phyloP scores from a whole-genome alignment of 768 basidiomycete species.

The Russula sp. region DNA sequence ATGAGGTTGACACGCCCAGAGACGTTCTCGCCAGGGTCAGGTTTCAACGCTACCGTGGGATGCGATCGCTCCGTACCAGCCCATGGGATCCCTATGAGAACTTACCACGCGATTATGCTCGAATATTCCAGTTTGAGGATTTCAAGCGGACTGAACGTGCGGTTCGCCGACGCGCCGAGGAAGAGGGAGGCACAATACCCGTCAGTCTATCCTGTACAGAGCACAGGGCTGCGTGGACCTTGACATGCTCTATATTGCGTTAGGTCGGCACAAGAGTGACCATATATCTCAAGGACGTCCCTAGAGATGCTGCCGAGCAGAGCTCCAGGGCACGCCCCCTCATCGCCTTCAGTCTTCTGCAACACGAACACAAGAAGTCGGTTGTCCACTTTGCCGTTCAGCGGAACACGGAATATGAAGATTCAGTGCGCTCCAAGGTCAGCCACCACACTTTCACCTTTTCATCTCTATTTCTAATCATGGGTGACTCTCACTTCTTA shows the following conservation, averaged over 20 bases:
- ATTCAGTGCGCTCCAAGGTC: constrained; percentile 87
- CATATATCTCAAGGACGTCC: constrained; percentile 67
- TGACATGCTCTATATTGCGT: neutral
- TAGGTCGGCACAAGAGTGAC: constrained; percentile 82
- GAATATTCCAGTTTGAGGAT: constrained; percentile 96
- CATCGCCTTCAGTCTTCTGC: constrained; percentile 71
- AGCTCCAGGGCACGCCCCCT: constrained; percentile 42
- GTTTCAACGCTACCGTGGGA: constrained; percentile 87
- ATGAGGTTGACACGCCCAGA: constrained; percentile 92
- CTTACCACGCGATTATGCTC: constrained; percentile 85
- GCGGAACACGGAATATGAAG: constrained; percentile 90
- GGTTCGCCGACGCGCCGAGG: constrained; percentile 57
- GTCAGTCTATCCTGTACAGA: constrained; percentile 35
- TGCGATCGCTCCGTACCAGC: constrained; percentile 89
- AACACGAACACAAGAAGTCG: constrained; percentile 95
- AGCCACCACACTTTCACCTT: neutral
- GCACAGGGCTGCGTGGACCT: neutral
- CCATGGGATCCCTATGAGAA: constrained; percentile 99
- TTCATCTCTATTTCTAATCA: neutral
- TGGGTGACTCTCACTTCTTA: constrained; percentile 26
- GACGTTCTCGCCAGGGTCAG: constrained; percentile 71
- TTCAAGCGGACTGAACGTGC: constrained; percentile 78
- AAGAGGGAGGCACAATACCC: constrained; percentile 53
- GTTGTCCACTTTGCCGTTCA: constrained; percentile 90
- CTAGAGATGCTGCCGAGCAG: constrained; percentile 42